A percentile compares a stretch with the other conserved stretches of the same genome.
Evolutionary conservation across 345 rosid species (phyloP).

Genomic region (Clarkia xantiana): DNA sequence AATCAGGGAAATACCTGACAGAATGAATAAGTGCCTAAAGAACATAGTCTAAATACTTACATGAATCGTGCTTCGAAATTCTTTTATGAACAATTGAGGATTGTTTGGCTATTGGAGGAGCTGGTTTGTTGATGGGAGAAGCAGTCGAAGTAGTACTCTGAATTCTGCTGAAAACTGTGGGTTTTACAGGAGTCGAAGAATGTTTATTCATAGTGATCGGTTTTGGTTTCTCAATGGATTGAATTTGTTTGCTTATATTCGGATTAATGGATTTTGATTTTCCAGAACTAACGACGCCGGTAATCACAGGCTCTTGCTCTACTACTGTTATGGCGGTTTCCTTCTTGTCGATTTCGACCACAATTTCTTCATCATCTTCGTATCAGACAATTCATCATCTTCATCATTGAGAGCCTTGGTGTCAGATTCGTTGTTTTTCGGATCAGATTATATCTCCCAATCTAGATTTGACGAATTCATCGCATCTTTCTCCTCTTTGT

Average conservation of each 20-base stretch:
- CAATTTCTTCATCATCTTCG: conserved; percentile 20
- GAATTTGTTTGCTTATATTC: conserved; percentile 3
- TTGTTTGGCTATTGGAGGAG: conserved; percentile 5
- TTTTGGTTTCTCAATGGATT: conserved; percentile 9
- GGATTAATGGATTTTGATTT: too few relatives aligned
- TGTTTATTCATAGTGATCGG: conserved; percentile 16
- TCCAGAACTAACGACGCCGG: too few relatives aligned
- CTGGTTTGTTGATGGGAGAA: conserved; percentile 16
- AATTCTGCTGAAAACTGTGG: conserved; percentile 19
- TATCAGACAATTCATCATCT: conserved; percentile 26
- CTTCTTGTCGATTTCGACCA: conserved; percentile 26
- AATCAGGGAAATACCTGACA: not conserved
- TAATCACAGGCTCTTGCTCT: conserved; percentile 10
- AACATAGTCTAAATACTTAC: not conserved
- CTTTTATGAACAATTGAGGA: conserved; percentile 15
- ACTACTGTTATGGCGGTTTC: conserved; percentile 10
- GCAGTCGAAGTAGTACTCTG: conserved; percentile 23
- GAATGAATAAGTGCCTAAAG: not conserved
- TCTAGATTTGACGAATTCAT: conserved; percentile 15
- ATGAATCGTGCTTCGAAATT: conserved; percentile 13
- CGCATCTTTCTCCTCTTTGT: conserved; percentile 32
- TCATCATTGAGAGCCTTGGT: too few relatives aligned
- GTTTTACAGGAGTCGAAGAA: not conserved
- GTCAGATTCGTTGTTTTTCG: too few relatives aligned
- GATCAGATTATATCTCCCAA: conserved; percentile 1